Base-by-base conservation (phyloP, 2,329 filamentous ascomycete genomes). In the Grosmannia serpens region DNA sequence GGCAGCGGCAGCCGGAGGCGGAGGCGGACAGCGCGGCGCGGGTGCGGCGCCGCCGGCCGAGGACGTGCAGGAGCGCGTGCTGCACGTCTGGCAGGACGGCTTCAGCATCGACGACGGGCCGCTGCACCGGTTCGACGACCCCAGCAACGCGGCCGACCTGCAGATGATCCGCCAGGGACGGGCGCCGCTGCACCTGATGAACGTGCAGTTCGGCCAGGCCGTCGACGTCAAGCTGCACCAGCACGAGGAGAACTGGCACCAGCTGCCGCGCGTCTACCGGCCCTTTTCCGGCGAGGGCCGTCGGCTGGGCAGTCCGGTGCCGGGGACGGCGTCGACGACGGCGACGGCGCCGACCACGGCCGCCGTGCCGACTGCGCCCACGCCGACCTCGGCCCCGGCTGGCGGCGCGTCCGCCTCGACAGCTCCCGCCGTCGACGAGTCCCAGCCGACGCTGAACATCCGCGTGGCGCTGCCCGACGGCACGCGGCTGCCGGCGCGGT, bases 31-130 rank as follows among this genome's bases (percentile, higher is more conserved):
- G 50, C 46, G 53, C 3, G 50, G 63, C 62, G 64, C 67, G 41
- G 69, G 69, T 55, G 68, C 63, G 60, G 66, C 66, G 53, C 65
- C 70, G 4, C 67, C 65, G 57, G 71, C 69, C 20, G 73, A 71
- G 11, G 74, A 79, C 38, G 78, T 81, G 6, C 83, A 87, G 61
- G 82, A 83, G 55, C 84, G 88, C 55, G 80, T 83, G 13, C 77
- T 95, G 57, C 89, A 92, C 67, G 78, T 94, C 51, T 95, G 89
- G 89, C 79, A 81, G 49, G 86, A 95, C 67, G 89, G 89, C 17
- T 92, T 94, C 73, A 92, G 88, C 63, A 84, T 95, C 61, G 89
- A 91, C 60, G 88, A 94, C 66, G 89, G 89, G 31, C 81, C 85
- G 53, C 81, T 94, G 44, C 85, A 82, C 68, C 83, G 88, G 58